Evolutionary conservation across 345 rosid species (phyloP).

Genomic region (Eutrema yunnanense): DNA sequence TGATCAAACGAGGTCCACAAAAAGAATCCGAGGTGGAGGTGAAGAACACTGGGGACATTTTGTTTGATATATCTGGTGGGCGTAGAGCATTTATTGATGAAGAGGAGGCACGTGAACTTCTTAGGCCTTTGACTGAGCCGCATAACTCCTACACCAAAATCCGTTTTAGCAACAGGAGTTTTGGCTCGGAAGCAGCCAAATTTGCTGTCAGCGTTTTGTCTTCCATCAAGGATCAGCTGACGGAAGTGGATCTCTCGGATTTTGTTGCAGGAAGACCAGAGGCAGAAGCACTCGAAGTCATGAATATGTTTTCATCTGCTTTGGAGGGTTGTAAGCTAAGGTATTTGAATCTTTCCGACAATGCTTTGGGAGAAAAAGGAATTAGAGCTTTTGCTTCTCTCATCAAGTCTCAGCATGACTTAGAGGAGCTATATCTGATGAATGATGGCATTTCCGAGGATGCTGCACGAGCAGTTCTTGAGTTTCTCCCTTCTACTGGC

Average conservation of each 20-base stretch:
- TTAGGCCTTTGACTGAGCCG: constrained; percentile 51
- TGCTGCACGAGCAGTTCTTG: constrained; percentile 78
- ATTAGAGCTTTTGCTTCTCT: constrained; percentile 74
- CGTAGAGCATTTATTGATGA: constrained; percentile 71
- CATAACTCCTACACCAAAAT: constrained; percentile 52
- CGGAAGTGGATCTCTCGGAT: constrained; percentile 81
- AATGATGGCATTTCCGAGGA: constrained; percentile 91
- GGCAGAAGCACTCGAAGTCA: constrained; percentile 78
- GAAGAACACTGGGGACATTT: constrained; percentile 18
- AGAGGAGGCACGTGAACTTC: constrained; percentile 59
- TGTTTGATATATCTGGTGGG: constrained; percentile 79
- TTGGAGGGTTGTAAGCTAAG: constrained; percentile 64
- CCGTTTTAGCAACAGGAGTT: constrained; percentile 83
- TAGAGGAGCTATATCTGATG: constrained; percentile 82
- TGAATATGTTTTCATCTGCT: constrained; percentile 65
- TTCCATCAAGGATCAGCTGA: constrained; percentile 66
- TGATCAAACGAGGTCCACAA: constrained; percentile 67
- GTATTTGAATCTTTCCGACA: constrained; percentile 74
- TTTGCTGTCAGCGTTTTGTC: constrained; percentile 58
- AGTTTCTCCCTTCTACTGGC: constrained; percentile 70
- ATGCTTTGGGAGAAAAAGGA: constrained; percentile 96
- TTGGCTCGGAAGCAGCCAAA: constrained; percentile 70
- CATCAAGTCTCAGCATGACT: constrained; percentile 55
- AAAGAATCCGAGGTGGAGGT: constrained; percentile 31
- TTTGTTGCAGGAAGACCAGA: constrained; percentile 85